phyloP scores from a whole-genome alignment of 2,329 filamentous ascomycete species.

The Thielaviopsis punctulata region DNA sequence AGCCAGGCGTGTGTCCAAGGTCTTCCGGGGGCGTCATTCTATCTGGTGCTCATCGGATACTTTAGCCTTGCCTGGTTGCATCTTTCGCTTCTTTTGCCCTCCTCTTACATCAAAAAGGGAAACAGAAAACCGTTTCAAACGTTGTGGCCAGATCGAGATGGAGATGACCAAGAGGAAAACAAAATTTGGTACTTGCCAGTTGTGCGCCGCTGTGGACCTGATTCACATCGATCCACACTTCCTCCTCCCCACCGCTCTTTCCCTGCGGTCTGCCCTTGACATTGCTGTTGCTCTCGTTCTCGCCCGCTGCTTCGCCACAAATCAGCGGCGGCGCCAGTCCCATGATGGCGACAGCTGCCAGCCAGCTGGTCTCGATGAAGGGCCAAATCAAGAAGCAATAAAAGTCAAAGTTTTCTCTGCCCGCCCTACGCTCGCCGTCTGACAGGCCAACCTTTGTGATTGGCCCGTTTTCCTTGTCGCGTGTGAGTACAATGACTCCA shows the following conservation, averaged over 20 bases:
- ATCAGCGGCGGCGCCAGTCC: conserved; percentile 57
- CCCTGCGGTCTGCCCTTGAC: neutral
- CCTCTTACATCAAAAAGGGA: too few species aligned
- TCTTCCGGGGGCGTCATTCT: too few species aligned
- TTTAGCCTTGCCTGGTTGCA: neutral
- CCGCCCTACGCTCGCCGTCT: conserved; percentile 55
- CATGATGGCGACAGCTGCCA: conserved; percentile 75
- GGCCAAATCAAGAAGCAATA: conserved; percentile 99
- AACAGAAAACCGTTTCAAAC: neutral
- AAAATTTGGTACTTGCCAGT: conserved; percentile 34
- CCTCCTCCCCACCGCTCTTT: conserved; percentile 26
- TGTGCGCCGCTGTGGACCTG: conserved; percentile 71
- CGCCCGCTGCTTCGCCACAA: conserved; percentile 14
- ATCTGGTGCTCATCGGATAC: too few species aligned
- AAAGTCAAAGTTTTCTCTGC: conserved; percentile 92
- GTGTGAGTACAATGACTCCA: conserved; percentile 47
- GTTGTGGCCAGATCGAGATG: neutral
- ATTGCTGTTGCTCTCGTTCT: neutral
- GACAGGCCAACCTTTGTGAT: conserved; percentile 58
- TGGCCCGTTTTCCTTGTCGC: conserved; percentile 20
- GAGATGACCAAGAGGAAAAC: neutral
- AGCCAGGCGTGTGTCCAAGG: too few species aligned
- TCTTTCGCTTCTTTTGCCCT: neutral
- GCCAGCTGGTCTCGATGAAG: conserved; percentile 88
- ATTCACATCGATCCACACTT: conserved; percentile 56